A percentile compares a stretch with the other conserved stretches of the same genome.
These are phyloP conservation scores for Microstegium vimineum DNA, from an alignment of 176 grass and related monocot genomes.

Conservation along the genomic window DNA sequence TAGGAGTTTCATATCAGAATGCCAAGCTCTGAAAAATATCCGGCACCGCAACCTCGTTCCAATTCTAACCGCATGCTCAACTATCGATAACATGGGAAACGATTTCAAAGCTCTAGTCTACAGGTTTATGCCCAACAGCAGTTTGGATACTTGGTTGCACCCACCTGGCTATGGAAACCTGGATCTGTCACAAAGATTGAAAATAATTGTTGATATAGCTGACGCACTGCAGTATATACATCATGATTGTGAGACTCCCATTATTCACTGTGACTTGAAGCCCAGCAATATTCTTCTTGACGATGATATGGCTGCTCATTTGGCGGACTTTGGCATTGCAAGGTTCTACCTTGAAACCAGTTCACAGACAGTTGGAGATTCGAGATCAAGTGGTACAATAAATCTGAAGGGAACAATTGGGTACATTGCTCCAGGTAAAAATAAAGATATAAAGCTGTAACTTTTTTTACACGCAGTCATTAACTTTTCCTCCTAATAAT, in stretches of 20 bases:
- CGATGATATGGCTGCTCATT: slow-evolving; percentile 28
- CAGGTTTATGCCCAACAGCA: slow-evolving; percentile 43
- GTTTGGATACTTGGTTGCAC: slow-evolving; percentile 52
- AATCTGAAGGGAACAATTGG: slow-evolving; percentile 41
- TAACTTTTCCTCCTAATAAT: neutral
- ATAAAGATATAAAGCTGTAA: neutral
- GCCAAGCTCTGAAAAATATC: slow-evolving; percentile 40
- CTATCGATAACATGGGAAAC: slow-evolving; percentile 33
- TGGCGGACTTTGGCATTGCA: slow-evolving; percentile 52
- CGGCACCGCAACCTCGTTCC: slow-evolving; percentile 58
- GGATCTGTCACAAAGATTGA: slow-evolving; percentile 28
- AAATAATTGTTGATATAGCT: slow-evolving; percentile 43
- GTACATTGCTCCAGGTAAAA: slow-evolving; percentile 52
- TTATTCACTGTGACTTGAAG: slow-evolving; percentile 54
- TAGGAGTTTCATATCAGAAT: slow-evolving; percentile 63
- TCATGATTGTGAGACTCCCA: slow-evolving; percentile 24
- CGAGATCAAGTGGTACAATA: neutral
- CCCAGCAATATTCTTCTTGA: slow-evolving; percentile 50
- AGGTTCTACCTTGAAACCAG: slow-evolving; percentile 24
- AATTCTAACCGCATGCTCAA: slow-evolving; percentile 19
- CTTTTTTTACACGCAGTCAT: neutral
- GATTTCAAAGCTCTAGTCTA: slow-evolving; percentile 61
- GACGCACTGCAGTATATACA: slow-evolving; percentile 47
- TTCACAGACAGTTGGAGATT: neutral
- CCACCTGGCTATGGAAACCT: neutral